Percentiles rank a stretch among this genome's conserved stretches.
Evolutionary conservation across 306 rosid genomes (phyloP).

Genomic region (Lathyrus sativus): DNA sequence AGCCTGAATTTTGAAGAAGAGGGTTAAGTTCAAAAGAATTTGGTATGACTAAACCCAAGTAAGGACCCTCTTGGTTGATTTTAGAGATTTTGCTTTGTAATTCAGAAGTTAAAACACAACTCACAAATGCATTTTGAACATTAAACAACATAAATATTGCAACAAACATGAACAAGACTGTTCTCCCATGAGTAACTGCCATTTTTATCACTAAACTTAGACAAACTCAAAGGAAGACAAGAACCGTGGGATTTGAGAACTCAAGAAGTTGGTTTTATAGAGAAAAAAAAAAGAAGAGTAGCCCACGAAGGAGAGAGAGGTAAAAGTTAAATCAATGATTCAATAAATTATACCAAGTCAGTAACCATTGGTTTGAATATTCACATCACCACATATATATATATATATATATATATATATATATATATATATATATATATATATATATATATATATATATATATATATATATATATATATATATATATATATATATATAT

Average conservation of each 20-base stretch:
- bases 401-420: no score
- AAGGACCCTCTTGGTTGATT: slow-evolving; percentile 52
- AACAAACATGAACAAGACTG: slow-evolving; percentile 22
- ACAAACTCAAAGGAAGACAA: background rate
- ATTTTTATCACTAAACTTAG: slow-evolving; percentile 11
- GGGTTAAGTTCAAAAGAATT: slow-evolving; percentile 53
- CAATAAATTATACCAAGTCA: no score
- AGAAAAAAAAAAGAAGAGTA: no score
- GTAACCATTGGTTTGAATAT: no score
- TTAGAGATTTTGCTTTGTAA: slow-evolving; percentile 30
- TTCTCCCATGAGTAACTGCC: background rate
- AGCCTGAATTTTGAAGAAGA: slow-evolving; percentile 51
- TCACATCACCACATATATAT: no score
- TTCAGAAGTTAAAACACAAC: slow-evolving; percentile 31
- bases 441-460: no score
- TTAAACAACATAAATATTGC: slow-evolving; percentile 27
- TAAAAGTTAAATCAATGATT: no score
- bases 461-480: no score
- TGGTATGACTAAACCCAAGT: slow-evolving; percentile 60
- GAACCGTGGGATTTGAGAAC: background rate
- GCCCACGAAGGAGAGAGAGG: no score
- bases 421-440: no score
- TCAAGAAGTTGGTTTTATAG: slow-evolving; percentile 23
- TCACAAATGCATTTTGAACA: slow-evolving; percentile 40
- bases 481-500: no score